phyloP scores from a whole-genome alignment of 169 alveolate species.

The Toxoplasma gondii region DNA sequence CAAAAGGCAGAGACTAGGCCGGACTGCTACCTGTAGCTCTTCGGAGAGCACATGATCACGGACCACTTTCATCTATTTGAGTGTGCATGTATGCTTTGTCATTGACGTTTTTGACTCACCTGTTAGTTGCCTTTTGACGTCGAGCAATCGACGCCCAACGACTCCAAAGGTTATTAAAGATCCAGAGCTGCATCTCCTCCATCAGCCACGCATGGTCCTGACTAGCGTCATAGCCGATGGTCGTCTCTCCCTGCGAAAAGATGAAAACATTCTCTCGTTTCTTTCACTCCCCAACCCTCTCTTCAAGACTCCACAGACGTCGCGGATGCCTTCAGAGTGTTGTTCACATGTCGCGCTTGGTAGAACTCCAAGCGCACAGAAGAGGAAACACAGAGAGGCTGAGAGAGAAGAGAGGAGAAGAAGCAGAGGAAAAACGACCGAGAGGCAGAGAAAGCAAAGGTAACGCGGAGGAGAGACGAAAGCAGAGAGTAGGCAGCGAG shows the following conservation, averaged over 20 bases:
- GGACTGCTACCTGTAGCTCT: too few species aligned
- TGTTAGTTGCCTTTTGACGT: conserved; percentile 70
- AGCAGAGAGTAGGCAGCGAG: too few species aligned
- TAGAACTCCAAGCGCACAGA: too few species aligned
- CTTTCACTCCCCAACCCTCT: not conserved
- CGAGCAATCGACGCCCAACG: conserved; percentile 77
- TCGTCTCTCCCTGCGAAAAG: conserved; percentile 76
- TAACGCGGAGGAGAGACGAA: too few species aligned
- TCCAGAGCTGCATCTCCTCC: conserved; percentile 81
- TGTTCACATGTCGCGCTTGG: too few species aligned
- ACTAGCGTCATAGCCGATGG: conserved; percentile 79
- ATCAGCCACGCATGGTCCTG: conserved; percentile 81
- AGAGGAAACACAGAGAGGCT: too few species aligned
- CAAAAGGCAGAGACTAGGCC: too few species aligned
- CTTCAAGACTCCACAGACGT: not conserved
- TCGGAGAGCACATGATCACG: too few species aligned
- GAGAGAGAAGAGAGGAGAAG: too few species aligned
- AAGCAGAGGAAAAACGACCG: too few species aligned
- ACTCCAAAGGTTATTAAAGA: conserved; percentile 77
- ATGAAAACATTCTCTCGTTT: not conserved
- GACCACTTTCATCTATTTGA: not conserved
- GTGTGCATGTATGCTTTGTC: not conserved
- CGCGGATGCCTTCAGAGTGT: too few species aligned
- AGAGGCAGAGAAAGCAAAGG: too few species aligned
- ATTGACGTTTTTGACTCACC: not conserved